Conservation (phyloP, 2,329 filamentous ascomycete species). For the Aphanoascus verrucosus region DNA sequence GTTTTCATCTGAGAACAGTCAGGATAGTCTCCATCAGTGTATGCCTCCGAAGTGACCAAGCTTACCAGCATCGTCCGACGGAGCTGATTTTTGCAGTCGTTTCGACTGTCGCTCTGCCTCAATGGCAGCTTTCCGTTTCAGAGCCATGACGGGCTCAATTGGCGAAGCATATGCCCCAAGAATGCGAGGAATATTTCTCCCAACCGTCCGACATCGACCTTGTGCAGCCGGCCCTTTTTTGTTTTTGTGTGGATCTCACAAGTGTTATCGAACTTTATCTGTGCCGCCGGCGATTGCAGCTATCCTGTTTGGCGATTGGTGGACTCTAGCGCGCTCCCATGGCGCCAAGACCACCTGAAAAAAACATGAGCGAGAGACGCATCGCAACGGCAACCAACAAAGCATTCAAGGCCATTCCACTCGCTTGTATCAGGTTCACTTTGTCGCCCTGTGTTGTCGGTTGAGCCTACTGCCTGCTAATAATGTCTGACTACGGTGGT, state of each 20-base stretch:
- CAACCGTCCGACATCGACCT: neutral
- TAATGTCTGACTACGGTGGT: conserved; percentile 65
- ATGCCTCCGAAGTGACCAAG: no score
- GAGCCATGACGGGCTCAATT: conserved; percentile 22
- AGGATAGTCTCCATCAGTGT: neutral
- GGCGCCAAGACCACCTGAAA: conserved; percentile 8
- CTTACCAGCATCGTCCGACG: conserved; percentile 23
- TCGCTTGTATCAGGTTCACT: neutral
- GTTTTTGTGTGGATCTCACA: conserved; percentile 9
- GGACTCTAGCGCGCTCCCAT: neutral
- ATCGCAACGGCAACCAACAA: neutral
- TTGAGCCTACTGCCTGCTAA: conserved; percentile 13
- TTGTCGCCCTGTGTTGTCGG: conserved; percentile 4
- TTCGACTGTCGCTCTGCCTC: conserved; percentile 24
- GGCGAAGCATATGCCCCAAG: neutral
- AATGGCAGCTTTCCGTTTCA: conserved; percentile 27
- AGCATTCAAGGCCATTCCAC: neutral
- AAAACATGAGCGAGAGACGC: neutral
- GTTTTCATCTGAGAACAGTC: neutral
- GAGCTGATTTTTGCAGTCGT: conserved; percentile 23
- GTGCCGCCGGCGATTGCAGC: conserved; percentile 7
- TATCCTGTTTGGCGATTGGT: neutral
- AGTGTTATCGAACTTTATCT: conserved; percentile 8
- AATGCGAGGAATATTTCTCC: neutral
- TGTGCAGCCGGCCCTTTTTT: neutral